Percentiles rank a stretch among this genome's conserved stretches.
These are phyloP conservation scores for Eucalyptus curtisii DNA, from an alignment of 345 rosid species.

Conservation along the genomic window DNA sequence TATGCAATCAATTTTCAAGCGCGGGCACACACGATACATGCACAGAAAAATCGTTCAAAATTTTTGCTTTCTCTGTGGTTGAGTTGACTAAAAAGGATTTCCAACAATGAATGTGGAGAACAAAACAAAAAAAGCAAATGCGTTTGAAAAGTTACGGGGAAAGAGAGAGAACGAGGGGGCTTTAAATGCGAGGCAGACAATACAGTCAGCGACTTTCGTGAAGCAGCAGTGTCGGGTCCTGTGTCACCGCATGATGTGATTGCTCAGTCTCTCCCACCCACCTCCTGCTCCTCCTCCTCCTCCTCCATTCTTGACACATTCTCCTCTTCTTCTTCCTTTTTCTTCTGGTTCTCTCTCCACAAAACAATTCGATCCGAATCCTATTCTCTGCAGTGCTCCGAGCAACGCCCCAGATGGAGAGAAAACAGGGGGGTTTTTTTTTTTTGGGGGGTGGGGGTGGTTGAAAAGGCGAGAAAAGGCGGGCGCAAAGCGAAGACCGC, in stretches of 20 bases:
- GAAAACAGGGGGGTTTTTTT: not conserved
- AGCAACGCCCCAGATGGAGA: not conserved
- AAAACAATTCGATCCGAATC: not conserved
- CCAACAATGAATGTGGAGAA: not conserved
- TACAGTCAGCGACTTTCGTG: constrained; percentile 10
- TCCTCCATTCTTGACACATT: not conserved
- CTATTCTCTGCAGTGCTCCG: not conserved
- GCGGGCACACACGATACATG: not conserved
- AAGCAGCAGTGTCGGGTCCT: constrained; percentile 2
- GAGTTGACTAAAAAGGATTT: not conserved
- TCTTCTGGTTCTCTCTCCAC: not conserved
- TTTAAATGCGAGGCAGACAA: constrained; percentile 6
- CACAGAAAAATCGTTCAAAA: not conserved
- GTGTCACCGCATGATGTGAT: constrained; percentile 4
- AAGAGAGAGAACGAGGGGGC: not conserved
- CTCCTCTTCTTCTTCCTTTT: not conserved
- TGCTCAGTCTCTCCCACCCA: not conserved
- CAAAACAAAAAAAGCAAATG: not conserved
- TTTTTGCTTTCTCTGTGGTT: not conserved
- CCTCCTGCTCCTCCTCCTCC: not conserved
- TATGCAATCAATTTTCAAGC: not conserved
- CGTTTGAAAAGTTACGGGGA: not conserved
- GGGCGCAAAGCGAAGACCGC: not conserved
- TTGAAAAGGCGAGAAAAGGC: not conserved
- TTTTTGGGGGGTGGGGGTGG: not conserved